These are phyloP conservation scores for Ascochyta viciae-villosae DNA, from an alignment of 2,329 filamentous ascomycete species.

Conservation along the genomic window DNA sequence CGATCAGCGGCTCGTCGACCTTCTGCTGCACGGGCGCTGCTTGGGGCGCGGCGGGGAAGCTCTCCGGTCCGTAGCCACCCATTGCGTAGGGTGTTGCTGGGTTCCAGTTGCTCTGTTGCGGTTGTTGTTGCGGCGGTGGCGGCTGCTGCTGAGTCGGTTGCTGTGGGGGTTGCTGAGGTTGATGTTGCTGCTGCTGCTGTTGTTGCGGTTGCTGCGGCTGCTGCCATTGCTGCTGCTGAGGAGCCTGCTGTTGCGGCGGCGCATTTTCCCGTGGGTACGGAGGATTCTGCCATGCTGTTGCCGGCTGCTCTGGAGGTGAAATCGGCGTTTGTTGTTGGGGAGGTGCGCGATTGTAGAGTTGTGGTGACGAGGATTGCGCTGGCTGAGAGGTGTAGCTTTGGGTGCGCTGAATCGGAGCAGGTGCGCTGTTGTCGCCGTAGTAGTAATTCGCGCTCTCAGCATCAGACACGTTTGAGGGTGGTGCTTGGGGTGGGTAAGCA, in stretches of 20 bases:
- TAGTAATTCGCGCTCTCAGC: conserved; percentile 45
- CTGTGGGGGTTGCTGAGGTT: conserved; percentile 30
- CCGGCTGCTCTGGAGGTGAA: conserved; percentile 41
- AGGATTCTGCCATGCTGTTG: conserved; percentile 40
- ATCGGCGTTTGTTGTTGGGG: conserved; percentile 37
- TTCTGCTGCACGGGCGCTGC: conserved; percentile 55
- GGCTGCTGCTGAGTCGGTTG: conserved; percentile 32
- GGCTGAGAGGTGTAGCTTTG: conserved; percentile 43
- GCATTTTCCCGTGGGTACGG: conserved; percentile 43
- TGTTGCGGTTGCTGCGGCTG: conserved; percentile 16
- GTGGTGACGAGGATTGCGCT: conserved; percentile 46
- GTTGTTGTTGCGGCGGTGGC: conserved; percentile 28
- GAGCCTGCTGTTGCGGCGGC: conserved; percentile 25
- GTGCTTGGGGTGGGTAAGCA: conserved; percentile 47
- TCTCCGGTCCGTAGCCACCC: conserved; percentile 51
- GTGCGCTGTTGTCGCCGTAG: conserved; percentile 38
- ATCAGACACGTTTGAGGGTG: conserved; percentile 42
- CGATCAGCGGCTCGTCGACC: conserved; percentile 79
- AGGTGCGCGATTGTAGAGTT: conserved; percentile 37
- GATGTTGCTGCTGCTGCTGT: conserved; percentile 24
- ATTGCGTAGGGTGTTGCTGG: conserved; percentile 47
- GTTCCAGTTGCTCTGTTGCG: conserved; percentile 45
- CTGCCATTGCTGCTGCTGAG: conserved; percentile 19
- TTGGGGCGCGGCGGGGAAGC: conserved; percentile 71
- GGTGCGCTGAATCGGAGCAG: conserved; percentile 38